Percentiles rank a stretch among this genome's conserved stretches.
These are phyloP conservation scores for Viola pubescens DNA, from an alignment of 441 rosid species.

Conservation along the genomic window DNA sequence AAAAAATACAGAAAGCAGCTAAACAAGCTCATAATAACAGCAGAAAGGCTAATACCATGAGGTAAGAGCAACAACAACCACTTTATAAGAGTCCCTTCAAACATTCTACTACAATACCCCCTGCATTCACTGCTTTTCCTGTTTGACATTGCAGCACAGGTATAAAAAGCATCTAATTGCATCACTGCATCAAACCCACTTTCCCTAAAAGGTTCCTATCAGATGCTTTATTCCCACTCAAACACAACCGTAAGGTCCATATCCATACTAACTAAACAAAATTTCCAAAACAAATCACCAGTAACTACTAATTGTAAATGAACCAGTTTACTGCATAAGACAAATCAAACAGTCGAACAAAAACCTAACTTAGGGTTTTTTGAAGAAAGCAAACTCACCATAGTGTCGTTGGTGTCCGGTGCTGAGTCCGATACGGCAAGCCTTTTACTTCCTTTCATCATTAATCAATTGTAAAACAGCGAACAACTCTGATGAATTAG, in stretches of 20 bases:
- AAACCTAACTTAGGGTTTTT: conserved; percentile 19
- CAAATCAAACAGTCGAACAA: background rate
- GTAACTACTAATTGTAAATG: background rate
- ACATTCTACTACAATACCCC: too few relatives aligned
- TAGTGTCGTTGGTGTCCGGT: conserved; percentile 39
- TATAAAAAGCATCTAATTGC: too few relatives aligned
- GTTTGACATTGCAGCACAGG: too few relatives aligned
- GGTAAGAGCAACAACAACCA: too few relatives aligned
- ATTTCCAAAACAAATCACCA: background rate
- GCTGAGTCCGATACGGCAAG: conserved; percentile 44
- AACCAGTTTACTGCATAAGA: background rate
- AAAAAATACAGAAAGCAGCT: too few relatives aligned
- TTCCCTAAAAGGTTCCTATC: background rate
- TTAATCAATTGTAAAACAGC: conserved; percentile 15
- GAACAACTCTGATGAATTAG: conserved; percentile 4
- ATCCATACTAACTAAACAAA: background rate
- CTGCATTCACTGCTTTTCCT: too few relatives aligned
- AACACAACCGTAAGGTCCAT: background rate
- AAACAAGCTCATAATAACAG: too few relatives aligned
- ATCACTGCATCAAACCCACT: too few relatives aligned
- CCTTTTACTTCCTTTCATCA: conserved; percentile 70
- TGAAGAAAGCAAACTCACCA: conserved; percentile 38
- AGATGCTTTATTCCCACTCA: background rate
- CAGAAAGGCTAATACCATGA: too few relatives aligned
- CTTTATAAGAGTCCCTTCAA: too few relatives aligned